phyloP scores from a whole-genome alignment of 2,329 filamentous ascomycete genomes.

The Alternaria longipes region DNA sequence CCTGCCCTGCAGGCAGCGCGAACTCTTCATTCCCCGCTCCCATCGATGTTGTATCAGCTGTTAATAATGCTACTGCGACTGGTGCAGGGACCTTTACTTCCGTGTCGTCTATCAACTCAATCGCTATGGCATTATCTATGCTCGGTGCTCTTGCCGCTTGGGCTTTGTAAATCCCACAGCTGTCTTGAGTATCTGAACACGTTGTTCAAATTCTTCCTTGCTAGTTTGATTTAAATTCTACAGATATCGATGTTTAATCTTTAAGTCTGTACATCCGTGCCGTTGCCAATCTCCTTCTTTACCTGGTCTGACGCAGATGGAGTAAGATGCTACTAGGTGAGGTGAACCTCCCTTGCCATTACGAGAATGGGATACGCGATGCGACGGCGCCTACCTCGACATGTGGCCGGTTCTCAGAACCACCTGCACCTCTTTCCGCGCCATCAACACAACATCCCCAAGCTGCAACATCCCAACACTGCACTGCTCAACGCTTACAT shows the following conservation, averaged over 20 bases:
- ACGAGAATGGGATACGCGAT: background rate
- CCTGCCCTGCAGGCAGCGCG: constrained; percentile 52
- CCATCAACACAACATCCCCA: background rate
- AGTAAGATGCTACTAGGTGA: background rate
- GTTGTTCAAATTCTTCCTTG: background rate
- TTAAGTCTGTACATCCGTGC: background rate
- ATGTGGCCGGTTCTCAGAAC: background rate
- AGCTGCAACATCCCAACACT: background rate
- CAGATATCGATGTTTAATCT: background rate
- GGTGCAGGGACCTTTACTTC: constrained; percentile 22
- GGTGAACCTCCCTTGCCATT: background rate
- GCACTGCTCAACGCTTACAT: background rate
- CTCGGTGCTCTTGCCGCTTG: constrained; percentile 35
- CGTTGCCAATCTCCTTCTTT: background rate
- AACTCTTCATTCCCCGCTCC: background rate
- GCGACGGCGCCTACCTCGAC: background rate
- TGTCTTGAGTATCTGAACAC: accelerated
- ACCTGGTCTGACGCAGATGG: background rate
- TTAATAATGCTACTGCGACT: background rate
- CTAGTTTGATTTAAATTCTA: background rate
- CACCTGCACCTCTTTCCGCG: background rate
- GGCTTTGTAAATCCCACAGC: constrained; percentile 24
- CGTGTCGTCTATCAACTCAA: constrained; percentile 29
- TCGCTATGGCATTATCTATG: constrained; percentile 34
- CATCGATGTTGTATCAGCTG: background rate